Conservation (phyloP, 1,139 yeast species). For the Spathaspora jeffriesii region DNA sequence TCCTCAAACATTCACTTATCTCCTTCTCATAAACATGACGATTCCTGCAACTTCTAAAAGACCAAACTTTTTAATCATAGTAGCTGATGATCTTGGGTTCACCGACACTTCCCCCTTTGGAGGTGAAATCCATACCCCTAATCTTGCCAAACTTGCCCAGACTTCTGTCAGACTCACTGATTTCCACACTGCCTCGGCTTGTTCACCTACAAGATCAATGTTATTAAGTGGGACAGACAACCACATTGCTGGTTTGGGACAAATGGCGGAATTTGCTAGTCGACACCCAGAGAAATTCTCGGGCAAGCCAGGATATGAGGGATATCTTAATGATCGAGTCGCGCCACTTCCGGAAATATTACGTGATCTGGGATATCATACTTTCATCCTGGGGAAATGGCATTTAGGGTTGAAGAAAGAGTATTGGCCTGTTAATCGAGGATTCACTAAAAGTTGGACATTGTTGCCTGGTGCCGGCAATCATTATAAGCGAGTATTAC, state of each 20-base stretch:
- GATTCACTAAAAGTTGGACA: slow-evolving; percentile 52
- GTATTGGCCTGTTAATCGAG: slow-evolving; percentile 52
- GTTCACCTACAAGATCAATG: slow-evolving; percentile 68
- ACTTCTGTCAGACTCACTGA: slow-evolving; percentile 46
- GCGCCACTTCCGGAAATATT: slow-evolving; percentile 56
- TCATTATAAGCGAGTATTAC: slow-evolving; percentile 51
- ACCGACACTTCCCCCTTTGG: slow-evolving; percentile 60
- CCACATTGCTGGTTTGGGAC: slow-evolving; percentile 63
- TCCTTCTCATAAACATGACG: background rate
- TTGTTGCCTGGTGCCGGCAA: slow-evolving; percentile 61
- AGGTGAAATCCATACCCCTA: slow-evolving; percentile 60
- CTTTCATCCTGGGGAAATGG: slow-evolving; percentile 59
- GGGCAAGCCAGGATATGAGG: slow-evolving; percentile 60
- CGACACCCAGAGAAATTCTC: slow-evolving; percentile 35
- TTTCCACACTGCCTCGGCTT: slow-evolving; percentile 65
- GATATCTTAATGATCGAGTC: slow-evolving; percentile 51
- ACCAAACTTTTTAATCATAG: slow-evolving; percentile 55
- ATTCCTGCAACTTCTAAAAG: slow-evolving; percentile 7
- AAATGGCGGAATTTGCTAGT: slow-evolving; percentile 52
- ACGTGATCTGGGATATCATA: slow-evolving; percentile 46
- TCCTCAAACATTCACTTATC: background rate
- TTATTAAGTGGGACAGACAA: slow-evolving; percentile 61
- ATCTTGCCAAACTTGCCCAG: slow-evolving; percentile 42
- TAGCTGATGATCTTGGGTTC: slow-evolving; percentile 65
- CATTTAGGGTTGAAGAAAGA: slow-evolving; percentile 53